Evolutionary conservation across 305 asterid genomes (phyloP).

Genomic region (Ajuga reptans): DNA sequence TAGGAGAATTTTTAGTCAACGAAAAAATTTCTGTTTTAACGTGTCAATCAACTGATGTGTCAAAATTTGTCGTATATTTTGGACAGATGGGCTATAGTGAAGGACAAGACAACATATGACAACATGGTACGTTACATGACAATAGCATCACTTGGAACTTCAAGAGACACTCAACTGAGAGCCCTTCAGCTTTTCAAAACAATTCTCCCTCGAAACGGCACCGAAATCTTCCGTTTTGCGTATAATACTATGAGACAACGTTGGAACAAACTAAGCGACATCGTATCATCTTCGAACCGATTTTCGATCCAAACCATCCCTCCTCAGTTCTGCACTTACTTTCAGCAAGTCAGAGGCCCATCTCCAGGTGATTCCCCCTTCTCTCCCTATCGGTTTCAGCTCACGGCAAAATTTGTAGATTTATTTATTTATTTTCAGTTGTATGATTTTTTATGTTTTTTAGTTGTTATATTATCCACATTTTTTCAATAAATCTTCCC

Average conservation of each 20-base stretch:
- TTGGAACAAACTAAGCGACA: conserved; percentile 38
- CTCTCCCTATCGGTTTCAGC: too few relatives aligned
- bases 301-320: conserved; percentile 37
- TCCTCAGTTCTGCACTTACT: conserved; percentile 39
- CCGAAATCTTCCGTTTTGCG: conserved; percentile 34
- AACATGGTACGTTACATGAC: conserved; percentile 19
- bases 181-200: conserved; percentile 38
- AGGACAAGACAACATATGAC: conserved; percentile 25
- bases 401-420: too few relatives aligned
- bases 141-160: conserved; percentile 32
- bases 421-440: too few relatives aligned
- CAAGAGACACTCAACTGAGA: conserved; percentile 47
- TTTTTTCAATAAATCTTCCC: too few relatives aligned
- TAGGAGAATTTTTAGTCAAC: too few relatives aligned
- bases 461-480: too few relatives aligned
- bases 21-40: too few relatives aligned
- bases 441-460: too few relatives aligned
- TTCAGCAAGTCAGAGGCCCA: conserved; percentile 35
- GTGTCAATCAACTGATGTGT: too few relatives aligned
- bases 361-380: conserved; percentile 49
- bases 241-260: conserved; percentile 37
- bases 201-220: conserved; percentile 29
- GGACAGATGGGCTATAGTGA: conserved; percentile 63
- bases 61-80: too few relatives aligned
- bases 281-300: conserved; percentile 33